phyloP scores from a whole-genome alignment of 345 rosid genomes.

The Luvunga scandens region DNA sequence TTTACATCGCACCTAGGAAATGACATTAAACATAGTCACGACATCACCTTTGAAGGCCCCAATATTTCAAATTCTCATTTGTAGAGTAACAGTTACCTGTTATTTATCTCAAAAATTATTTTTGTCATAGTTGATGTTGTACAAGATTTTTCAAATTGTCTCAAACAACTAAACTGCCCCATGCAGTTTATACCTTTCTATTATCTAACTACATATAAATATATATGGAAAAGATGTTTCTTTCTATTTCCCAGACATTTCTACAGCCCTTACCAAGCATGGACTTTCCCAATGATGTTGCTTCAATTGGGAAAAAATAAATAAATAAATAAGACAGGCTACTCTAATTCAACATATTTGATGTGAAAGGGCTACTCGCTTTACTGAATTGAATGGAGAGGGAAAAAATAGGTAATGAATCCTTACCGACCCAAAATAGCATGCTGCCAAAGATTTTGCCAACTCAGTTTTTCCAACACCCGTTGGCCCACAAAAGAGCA shows the following conservation, averaged over 20 bases:
- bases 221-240: background rate
- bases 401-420: slow-evolving; percentile 14
- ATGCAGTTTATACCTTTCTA: no score
- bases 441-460: slow-evolving; percentile 79
- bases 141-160: background rate
- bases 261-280: background rate
- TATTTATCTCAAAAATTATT: background rate
- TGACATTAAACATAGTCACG: background rate
- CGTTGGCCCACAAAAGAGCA: slow-evolving; percentile 98
- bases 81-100: background rate
- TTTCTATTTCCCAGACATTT: background rate
- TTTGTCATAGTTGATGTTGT: background rate
- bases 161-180: background rate
- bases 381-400: background rate
- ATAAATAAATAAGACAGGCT: background rate
- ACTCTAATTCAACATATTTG: background rate
- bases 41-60: background rate
- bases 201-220: background rate
- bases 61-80: background rate
- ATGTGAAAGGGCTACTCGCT: background rate
- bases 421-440: slow-evolving; percentile 89
- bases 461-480: slow-evolving; percentile 98
- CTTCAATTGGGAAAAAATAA: background rate
- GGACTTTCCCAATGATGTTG: background rate
- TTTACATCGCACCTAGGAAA: background rate